Conservation (phyloP, 108 stramenopile species). For the Skeletonema costatum region DNA sequence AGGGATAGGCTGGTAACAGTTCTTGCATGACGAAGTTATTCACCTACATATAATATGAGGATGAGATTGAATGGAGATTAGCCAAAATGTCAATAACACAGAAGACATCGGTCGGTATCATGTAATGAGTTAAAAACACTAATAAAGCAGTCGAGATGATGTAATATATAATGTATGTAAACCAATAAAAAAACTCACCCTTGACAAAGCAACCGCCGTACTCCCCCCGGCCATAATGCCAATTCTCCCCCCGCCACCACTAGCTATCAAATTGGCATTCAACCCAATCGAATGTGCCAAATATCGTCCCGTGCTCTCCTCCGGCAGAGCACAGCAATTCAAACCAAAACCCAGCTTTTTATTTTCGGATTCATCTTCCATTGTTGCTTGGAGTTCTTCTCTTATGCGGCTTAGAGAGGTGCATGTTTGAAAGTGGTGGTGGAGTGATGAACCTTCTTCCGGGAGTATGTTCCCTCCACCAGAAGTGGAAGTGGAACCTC, state of each 20-base stretch:
- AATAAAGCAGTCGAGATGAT: too few relatives aligned
- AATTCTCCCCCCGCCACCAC: neutral
- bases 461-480: neutral
- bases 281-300: constrained; percentile 14
- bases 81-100: neutral
- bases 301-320: neutral
- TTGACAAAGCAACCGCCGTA: neutral
- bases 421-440: constrained; percentile 2
- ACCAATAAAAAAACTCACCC: neutral
- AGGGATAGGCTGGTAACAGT: constrained; percentile 8
- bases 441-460: neutral
- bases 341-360: neutral
- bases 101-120: too few relatives aligned
- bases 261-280: constrained; percentile 7
- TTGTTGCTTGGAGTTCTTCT: neutral
- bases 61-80: neutral
- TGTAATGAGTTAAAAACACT: too few relatives aligned
- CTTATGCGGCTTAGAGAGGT: neutral
- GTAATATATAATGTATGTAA: too few relatives aligned
- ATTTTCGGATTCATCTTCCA: neutral
- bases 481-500: too few relatives aligned
- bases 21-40: constrained; percentile 8
- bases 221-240: neutral
- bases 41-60: neutral
- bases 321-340: neutral